A percentile compares a stretch with the other conserved stretches of the same genome.
Conservation (phyloP, 2,329 filamentous ascomycete genomes). For the Cladobotryum protrusum region DNA sequence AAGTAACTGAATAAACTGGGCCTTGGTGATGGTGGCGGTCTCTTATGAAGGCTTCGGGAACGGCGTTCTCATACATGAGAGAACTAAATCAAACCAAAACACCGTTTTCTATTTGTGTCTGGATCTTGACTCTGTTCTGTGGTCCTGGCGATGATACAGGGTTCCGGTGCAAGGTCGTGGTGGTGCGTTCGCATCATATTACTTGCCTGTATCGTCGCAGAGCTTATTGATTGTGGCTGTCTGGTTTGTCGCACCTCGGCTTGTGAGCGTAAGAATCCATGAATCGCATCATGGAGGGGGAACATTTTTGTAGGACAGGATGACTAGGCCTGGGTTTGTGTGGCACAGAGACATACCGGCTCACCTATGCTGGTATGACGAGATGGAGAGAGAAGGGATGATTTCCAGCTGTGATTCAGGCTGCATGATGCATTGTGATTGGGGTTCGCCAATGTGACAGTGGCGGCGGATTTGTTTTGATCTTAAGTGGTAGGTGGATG, state of each 20-base stretch:
- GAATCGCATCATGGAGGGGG: neutral
- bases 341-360: constrained; percentile 8
- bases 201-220: neutral
- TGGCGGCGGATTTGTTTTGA: neutral
- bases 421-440: neutral
- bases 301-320: too few species aligned
- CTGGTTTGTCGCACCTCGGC: constrained; percentile 2
- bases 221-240: constrained; percentile 1
- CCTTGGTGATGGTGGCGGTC: neutral
- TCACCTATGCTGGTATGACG: constrained; percentile 4
- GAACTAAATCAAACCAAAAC: neutral
- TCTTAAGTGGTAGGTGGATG: neutral
- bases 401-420: neutral
- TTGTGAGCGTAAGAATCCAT: neutral
- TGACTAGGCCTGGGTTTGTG: too few species aligned
- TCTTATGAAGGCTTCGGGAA: neutral
- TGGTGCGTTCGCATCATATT: constrained; percentile 1
- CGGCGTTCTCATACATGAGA: neutral
- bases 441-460: neutral
- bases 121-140: neutral
- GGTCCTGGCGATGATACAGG: constrained; percentile 14
- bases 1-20: neutral
- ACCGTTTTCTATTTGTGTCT: neutral
- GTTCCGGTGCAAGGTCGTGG: constrained; percentile 9
- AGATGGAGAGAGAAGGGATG: neutral